Evolutionary conservation across 176 grass and related monocot genomes (phyloP), one percentile per base, ranked within the genome.

Genomic region (Triticum dicoccoides): DNA sequence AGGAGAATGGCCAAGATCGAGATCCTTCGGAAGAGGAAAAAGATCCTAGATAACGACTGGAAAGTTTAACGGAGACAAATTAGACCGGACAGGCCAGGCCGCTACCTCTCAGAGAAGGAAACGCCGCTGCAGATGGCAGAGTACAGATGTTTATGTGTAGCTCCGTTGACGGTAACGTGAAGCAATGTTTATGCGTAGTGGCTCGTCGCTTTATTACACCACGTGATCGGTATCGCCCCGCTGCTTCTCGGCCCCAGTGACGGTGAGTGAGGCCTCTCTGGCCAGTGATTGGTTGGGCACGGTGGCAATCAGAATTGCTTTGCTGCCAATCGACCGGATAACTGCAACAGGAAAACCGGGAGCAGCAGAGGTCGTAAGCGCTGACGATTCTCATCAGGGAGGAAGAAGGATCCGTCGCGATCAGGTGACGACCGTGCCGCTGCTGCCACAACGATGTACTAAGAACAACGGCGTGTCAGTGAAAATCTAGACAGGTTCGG

Each of bases 201-300:
- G 6, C 54, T 17, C 54, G 54, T 20, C 6, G 18, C 54, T 58
- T 21, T 58, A 8, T 58, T 58, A 8, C 27, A 6, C 2, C 72
- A 49, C 44, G 72, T 77, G 83, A 20, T 18, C 39, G n/a, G 13
- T 25, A 0, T 37, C 27, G 41, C 29, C 21, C 10, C 3, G 86
- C 14, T 85, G 89, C 89, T 91, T 88, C 86, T 12, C 20, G 4
- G 61, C n/a, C 59, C 25, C 35, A 9, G 14, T 54, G 30, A 14
- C 34, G 4, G 13, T 54, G 30, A 14, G 37, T 4, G 54, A 4
- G 20, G 65, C 9, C 67, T 25, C 24, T 25, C 24, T 9, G n/a
- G 65, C 51, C 51, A 54, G 51, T 54, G 51, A 54, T 33, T 69
- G 0, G 30, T 7, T 2, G 0, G 30, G n/a, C 68, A 41, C 20